These are phyloP conservation scores for Zymoseptoria pseudotritici DNA, from an alignment of 2,329 filamentous ascomycete genomes.

Conservation along the genomic window DNA sequence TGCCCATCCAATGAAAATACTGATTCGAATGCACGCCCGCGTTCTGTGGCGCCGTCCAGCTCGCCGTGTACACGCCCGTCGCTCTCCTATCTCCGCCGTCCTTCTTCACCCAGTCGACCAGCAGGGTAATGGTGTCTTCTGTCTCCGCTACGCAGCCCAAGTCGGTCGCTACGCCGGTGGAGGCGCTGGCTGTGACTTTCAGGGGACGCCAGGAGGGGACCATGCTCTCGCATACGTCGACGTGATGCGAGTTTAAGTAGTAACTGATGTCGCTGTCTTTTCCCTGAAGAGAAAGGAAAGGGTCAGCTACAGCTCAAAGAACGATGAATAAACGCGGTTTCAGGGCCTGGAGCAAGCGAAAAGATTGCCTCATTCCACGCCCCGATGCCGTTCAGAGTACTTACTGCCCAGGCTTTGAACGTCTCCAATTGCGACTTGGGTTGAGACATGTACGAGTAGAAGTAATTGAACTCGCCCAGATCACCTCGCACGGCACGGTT, in stretches of 20 bases:
- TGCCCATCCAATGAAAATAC: conserved; percentile 91
- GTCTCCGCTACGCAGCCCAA: conserved; percentile 74
- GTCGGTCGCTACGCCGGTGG: conserved; percentile 68
- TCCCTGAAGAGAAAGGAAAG: too few relatives aligned
- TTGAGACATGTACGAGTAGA: conserved; percentile 95
- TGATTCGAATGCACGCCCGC: conserved; percentile 95
- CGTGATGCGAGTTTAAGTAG: conserved; percentile 91
- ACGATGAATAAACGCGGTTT: too few relatives aligned
- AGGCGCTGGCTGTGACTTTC: conserved; percentile 69
- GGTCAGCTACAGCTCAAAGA: too few relatives aligned
- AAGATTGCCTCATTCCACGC: too few relatives aligned
- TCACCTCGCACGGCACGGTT: conserved; percentile 57
- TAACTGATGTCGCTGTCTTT: conserved; percentile 63
- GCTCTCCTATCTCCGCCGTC: conserved; percentile 61
- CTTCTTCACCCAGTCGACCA: conserved; percentile 80
- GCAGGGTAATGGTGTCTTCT: conserved; percentile 86
- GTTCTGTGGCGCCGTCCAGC: conserved; percentile 87
- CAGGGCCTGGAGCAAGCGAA: too few relatives aligned
- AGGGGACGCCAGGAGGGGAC: conserved; percentile 67
- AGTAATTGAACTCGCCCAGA: conserved; percentile 95
- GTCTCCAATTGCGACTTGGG: conserved; percentile 86
- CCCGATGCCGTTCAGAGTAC: too few relatives aligned
- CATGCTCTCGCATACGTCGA: conserved; percentile 91
- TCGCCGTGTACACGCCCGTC: conserved; percentile 86
- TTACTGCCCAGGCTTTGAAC: conserved; percentile 82